Evolutionary conservation across 2,329 filamentous ascomycete genomes (phyloP).

Genomic region (Coleophoma cylindrospora): DNA sequence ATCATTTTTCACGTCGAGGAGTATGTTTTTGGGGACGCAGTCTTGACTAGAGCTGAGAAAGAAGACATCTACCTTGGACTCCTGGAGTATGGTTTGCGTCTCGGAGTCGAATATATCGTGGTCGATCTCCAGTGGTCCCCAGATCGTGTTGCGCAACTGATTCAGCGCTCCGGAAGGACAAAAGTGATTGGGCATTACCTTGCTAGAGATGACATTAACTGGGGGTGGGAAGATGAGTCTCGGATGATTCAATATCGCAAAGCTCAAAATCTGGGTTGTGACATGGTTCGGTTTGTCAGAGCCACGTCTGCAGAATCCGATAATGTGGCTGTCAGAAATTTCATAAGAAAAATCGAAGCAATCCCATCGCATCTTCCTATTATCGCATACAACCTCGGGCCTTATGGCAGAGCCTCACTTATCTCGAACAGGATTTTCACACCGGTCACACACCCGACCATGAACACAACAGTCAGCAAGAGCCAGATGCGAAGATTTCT

Average conservation of each 20-base stretch:
- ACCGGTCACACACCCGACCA: conserved; percentile 50
- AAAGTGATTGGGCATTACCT: conserved; percentile 49
- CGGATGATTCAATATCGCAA: conserved; percentile 44
- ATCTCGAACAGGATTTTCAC: conserved; percentile 53
- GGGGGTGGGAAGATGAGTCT: conserved; percentile 42
- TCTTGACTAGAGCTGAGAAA: conserved; percentile 15
- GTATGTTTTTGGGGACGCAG: conserved; percentile 22
- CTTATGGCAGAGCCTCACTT: conserved; percentile 46
- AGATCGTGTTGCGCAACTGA: conserved; percentile 36
- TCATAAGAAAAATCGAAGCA: conserved; percentile 19
- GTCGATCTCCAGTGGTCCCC: conserved; percentile 54
- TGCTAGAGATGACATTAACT: conserved; percentile 24
- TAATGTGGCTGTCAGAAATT: conserved; percentile 33
- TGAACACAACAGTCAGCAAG: conserved; percentile 43
- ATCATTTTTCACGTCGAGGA: conserved; percentile 55
- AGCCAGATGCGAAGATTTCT: conserved; percentile 23
- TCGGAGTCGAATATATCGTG: conserved; percentile 61
- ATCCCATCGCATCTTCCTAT: conserved; percentile 26
- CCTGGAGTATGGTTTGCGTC: conserved; percentile 57
- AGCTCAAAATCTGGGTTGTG: conserved; percentile 45
- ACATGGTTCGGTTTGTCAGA: conserved; percentile 50
- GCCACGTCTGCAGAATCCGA: conserved; percentile 43
- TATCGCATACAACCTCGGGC: conserved; percentile 50
- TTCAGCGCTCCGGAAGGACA: conserved; percentile 42
- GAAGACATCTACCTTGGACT: conserved; percentile 46